Evolutionary conservation across 1,284 basidiomycete genomes (phyloP), one percentile per base, ranked within the genome.

Genomic region (Trichosporon sp.): DNA sequence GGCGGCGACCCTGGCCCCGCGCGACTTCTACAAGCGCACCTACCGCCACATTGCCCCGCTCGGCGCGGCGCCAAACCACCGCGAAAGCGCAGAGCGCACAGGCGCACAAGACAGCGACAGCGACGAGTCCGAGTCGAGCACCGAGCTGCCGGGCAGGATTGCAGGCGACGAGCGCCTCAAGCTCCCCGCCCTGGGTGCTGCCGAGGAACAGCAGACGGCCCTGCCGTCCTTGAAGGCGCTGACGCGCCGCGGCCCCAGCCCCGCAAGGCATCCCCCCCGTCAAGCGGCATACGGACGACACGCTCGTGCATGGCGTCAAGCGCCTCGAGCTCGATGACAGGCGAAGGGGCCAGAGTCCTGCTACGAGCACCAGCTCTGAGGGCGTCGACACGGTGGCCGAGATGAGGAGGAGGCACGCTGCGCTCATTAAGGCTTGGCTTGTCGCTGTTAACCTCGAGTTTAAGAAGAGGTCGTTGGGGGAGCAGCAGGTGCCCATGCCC

Each of bases 231-330:
- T 68, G 29, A 58, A 58, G 32, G 32, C 33, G 21, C 56, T 34
- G n/a, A 25, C 44, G 21, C 60, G 60, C 16, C 60, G 67, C 59
- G 58, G 67, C 16, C 27, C 61, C 32, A 64, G 67, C 13, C 68
- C 71, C 10, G 59, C 63, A n/a, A 67, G 65, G 58, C 61, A 67
- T n/a, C 69, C 71, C 65, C 25, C 77, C 77, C 0, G 68, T 70
- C 52, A 79, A 79, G 71, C 65, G 77, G 11, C 77, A 77, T 62
- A 79, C 76, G 29, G 77, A 77, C 59, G 77, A 79, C 49, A 72
- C 74, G 58, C 65, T 66, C 31, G 73, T 78, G 56, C 66, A 75
- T 40, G 77, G 75, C 44, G 77, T 79, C 63, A 79, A 79, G 68
- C 71, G 77, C 27, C 66, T 79, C 23, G 77, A 78, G 67, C 69